Evolutionary conservation across 2,329 filamentous ascomycete species (phyloP).

Genomic region (Stagonosporopsis rhizophila): DNA sequence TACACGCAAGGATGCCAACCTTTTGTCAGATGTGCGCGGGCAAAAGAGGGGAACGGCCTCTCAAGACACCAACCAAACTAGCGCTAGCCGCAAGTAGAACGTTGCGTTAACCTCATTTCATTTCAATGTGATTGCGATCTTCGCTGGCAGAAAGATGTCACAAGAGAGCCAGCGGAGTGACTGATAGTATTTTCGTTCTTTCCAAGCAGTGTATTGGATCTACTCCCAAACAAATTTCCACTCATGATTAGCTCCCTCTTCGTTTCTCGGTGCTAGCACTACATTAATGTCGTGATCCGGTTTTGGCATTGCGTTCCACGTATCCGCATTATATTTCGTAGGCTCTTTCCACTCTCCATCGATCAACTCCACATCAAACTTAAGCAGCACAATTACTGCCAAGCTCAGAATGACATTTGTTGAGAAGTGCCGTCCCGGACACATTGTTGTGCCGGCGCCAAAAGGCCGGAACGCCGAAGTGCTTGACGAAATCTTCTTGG

Average conservation of each 20-base stretch:
- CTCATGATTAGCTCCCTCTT: conserved; percentile 8
- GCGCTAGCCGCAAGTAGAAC: conserved; percentile 4
- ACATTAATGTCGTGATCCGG: conserved; percentile 37
- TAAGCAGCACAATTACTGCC: conserved; percentile 42
- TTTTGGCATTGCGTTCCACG: conserved; percentile 45
- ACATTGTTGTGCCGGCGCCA: conserved; percentile 45
- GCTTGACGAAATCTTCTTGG: conserved; percentile 25
- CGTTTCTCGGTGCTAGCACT: conserved; percentile 11
- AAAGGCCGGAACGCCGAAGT: conserved; percentile 45
- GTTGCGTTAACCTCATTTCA: not conserved
- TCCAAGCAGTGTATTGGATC: not conserved
- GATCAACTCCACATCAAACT: conserved; percentile 41
- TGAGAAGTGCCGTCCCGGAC: conserved; percentile 50
- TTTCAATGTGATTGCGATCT: not conserved
- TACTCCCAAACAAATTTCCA: conserved; percentile 34
- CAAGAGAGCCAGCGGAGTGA: not conserved
- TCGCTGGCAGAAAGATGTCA: not conserved
- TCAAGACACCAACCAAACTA: not conserved
- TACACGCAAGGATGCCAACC: not conserved
- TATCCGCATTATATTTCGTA: conserved; percentile 33
- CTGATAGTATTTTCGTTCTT: not conserved
- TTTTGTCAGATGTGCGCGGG: not conserved
- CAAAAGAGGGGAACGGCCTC: conserved; percentile 3
- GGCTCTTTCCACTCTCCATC: conserved; percentile 32
- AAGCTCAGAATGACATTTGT: conserved; percentile 44